Base-by-base conservation (phyloP, 73 alveolate genomes). In the Blepharisma japonicum region DNA sequence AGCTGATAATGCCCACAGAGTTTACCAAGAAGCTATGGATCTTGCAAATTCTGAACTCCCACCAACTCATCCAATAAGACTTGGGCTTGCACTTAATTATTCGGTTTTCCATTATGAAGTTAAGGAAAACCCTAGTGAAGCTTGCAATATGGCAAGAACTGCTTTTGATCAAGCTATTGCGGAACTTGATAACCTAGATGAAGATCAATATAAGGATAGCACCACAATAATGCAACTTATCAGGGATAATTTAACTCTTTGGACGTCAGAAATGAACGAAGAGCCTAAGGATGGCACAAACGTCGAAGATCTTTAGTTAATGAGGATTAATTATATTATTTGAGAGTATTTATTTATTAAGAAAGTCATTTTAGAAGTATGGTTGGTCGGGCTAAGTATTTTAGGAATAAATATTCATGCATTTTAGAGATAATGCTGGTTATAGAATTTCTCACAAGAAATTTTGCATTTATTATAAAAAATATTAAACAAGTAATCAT, bases 41-140 rank as follows among this genome's bases (percentile, higher is more conserved):
- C 87, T 88, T 74, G 91, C 96, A 53, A 71, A 90, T 67, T 77
- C 91, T 71, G 93, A 83, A 68, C 83, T 94, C 21, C 85, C 85
- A 47, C 89, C 97, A 56, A 90, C 93, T 68, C 90, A 92, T 83
- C 97, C 98, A 27, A 94, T 94, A 71, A 88, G 95, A 67, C 86
- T 94, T 51, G 97, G 97, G 38, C 82, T 93, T 68, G 98, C 98
- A 6, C 92, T 93, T 18, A 93, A 91, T 84, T 92, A 84, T 84
- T 93, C 98, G 21, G 98, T 93, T 56, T 93, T 93, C 84, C 83
- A 91, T 81, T 93, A 91, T 81, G 98, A 93, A 83, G 97, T 88
- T 49, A 85, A 80, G 87, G 83, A 89, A 55, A 89, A 91, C 77
- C 90, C 88, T 71, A 72, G 85, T 47, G 82, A 85, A 77, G 95